Base-by-base conservation (phyloP, 2,329 filamentous ascomycete species). In the Plenodomus lindquistii region DNA sequence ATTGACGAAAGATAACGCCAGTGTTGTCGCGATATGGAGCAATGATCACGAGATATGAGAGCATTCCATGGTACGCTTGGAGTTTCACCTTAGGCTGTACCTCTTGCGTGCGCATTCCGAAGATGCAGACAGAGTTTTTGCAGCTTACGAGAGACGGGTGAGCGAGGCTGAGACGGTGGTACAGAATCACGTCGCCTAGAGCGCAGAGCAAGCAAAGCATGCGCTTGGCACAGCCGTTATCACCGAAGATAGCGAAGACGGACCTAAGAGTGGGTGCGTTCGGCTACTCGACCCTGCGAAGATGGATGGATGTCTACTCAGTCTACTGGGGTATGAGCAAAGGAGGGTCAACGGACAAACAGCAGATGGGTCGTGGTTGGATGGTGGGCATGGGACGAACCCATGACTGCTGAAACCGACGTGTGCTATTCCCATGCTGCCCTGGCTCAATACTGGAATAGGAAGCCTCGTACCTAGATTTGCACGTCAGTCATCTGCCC, bases 361-460 rank as follows among this genome's bases (percentile, higher is more conserved):
- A 27, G 38, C 31, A 42, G 42, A n/a, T 36, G 36, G 42, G 43
- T 35, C 44, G 20, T 45, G 47, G 42, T 37, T 54, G 56, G 42
- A 46, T 35, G 51, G 45, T 31, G 19, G 35, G 48, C 20, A 41
- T 34, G 48, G 43, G 45, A 41, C 16, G 37, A 37, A 54, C 61
- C 52, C 65, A 64, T 67, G 65, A 69, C 62, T 58, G 59, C 52
- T 62, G 63, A 64, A 62, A 67, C 60, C 57, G 57, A 65, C 60
- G 57, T 54, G 46, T 51, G 45, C 41, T 40, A 43, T 48, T 47
- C 49, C 48, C 39, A 59, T 55, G 29, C 48, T 49, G 41, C 17
- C 41, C 49, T 43, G 54, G 40, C 54, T 49, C 55, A 42, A 46
- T 48, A 40, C 53, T 55, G 24, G 52, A 55, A 54, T 46, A 57